Evolutionary conservation across 805 yeast species (phyloP).

Genomic region (Barnettozyma sp.): DNA sequence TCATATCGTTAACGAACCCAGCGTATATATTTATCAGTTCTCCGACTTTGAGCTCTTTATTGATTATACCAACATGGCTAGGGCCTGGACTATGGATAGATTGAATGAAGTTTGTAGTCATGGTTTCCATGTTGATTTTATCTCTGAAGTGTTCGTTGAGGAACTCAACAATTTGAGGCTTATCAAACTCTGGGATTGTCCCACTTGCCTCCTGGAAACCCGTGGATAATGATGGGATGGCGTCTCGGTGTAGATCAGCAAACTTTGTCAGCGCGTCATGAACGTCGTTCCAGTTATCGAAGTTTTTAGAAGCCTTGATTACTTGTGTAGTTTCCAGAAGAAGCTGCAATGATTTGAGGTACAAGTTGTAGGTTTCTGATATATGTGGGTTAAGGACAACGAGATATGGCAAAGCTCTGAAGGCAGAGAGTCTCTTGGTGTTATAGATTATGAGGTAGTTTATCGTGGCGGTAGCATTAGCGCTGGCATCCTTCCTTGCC

Average conservation of each 20-base stretch:
- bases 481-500: conserved; percentile 25
- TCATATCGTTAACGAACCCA: conserved; percentile 75
- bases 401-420: conserved; percentile 74
- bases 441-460: conserved; percentile 52
- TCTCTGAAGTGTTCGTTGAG: conserved; percentile 74
- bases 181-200: conserved; percentile 29
- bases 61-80: conserved; percentile 59
- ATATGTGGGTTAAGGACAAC: conserved; percentile 83
- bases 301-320: conserved; percentile 23
- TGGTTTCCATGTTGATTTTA: conserved; percentile 77
- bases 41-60: conserved; percentile 57
- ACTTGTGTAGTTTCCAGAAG: conserved; percentile 40
- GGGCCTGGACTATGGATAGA: conserved; percentile 40
- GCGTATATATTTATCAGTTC: conserved; percentile 57
- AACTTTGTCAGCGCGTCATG: conserved; percentile 48
- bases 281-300: conserved; percentile 44
- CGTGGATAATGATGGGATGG: conserved; percentile 70
- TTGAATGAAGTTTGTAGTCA: conserved; percentile 79
- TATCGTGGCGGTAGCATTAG: conserved; percentile 45
- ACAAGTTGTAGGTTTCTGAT: conserved; percentile 66
- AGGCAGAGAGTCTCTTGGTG: conserved; percentile 62
- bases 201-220: conserved; percentile 68
- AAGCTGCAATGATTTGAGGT: conserved; percentile 59
- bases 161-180: conserved; percentile 49
- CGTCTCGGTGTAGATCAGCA: conserved; percentile 75